These are phyloP conservation scores for Tetrapyrgos nigripes DNA, from an alignment of 1,284 basidiomycete genomes.

Conservation along the genomic window DNA sequence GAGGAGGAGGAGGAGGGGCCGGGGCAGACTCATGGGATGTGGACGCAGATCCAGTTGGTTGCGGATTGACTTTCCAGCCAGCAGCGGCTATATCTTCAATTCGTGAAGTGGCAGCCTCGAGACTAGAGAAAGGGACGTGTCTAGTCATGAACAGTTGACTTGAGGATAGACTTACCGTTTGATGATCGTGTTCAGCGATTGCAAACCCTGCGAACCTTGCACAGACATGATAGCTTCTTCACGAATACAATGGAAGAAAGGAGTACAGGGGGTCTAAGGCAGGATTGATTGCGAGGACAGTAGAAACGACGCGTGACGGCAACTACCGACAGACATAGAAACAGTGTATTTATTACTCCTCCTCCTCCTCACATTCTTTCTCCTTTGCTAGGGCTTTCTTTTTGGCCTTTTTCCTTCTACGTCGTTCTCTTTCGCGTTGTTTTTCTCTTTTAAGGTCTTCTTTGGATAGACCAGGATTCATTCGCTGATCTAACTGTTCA, in stretches of 20 bases:
- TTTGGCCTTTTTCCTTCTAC: conserved; percentile 71
- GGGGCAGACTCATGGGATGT: conserved; percentile 48
- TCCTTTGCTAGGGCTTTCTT: conserved; percentile 56
- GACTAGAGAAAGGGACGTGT: conserved; percentile 49
- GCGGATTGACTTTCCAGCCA: conserved; percentile 23
- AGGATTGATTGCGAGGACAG: too few species aligned
- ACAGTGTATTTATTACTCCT: conserved; percentile 10
- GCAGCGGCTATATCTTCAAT: conserved; percentile 88
- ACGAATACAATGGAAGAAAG: background rate
- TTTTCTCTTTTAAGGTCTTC: conserved; percentile 68
- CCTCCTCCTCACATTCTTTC: conserved; percentile 24
- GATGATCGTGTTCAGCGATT: conserved; percentile 81
- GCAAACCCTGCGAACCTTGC: conserved; percentile 62
- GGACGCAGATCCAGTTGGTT: conserved; percentile 41
- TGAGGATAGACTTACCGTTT: conserved; percentile 66
- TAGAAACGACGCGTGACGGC: background rate
- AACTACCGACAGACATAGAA: background rate
- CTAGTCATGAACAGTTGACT: conserved; percentile 15
- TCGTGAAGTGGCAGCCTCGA: conserved; percentile 93
- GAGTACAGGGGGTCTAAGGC: background rate
- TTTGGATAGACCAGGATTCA: conserved; percentile 80
- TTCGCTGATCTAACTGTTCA: conserved; percentile 66
- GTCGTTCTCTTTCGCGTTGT: conserved; percentile 74
- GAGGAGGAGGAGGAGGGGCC: conserved; percentile 45
- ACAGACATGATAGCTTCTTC: conserved; percentile 26